These are phyloP conservation scores for Phytophthora pluvialis DNA, from an alignment of 352 stramenopile species.

Conservation along the genomic window DNA sequence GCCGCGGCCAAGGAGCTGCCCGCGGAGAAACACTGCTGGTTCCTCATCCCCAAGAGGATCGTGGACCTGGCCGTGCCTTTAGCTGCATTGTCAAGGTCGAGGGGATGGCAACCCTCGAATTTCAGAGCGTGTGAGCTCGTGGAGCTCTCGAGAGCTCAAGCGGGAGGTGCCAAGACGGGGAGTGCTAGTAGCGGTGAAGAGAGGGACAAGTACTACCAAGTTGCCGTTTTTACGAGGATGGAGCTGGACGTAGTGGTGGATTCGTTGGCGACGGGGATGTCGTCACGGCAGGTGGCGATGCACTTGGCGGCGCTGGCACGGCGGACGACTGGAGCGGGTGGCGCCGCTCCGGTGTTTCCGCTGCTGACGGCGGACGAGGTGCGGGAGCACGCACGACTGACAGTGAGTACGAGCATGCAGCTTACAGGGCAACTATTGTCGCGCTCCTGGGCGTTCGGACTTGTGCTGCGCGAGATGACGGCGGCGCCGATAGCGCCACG, in stretches of 20 bases:
- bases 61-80: conserved; percentile 12
- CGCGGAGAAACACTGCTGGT: conserved; percentile 18
- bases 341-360: conserved; percentile 3
- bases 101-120: conserved; percentile 7
- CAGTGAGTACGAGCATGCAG: conserved; percentile 35
- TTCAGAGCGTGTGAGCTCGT: conserved; percentile 16
- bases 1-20: conserved; percentile 4
- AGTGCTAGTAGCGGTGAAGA: background rate
- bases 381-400: conserved; percentile 37
- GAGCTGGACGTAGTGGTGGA: conserved; percentile 31
- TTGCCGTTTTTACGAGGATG: conserved; percentile 22
- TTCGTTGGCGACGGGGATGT: conserved; percentile 22
- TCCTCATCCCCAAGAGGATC: conserved; percentile 18
- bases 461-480: conserved; percentile 37
- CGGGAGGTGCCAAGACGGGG: background rate
- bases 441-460: conserved; percentile 43
- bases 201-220: conserved; percentile 18
- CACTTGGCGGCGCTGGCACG: conserved; percentile 12
- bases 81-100: background rate
- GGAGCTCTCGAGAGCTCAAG: background rate
- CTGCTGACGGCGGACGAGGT: conserved; percentile 10
- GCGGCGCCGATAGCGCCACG: background rate
- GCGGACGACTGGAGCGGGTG: background rate
- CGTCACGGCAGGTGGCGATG: conserved; percentile 16
- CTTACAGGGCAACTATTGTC: conserved; percentile 34